Conservation (phyloP, 495 filamentous ascomycete species). For the Aeminium ludgeri region DNA sequence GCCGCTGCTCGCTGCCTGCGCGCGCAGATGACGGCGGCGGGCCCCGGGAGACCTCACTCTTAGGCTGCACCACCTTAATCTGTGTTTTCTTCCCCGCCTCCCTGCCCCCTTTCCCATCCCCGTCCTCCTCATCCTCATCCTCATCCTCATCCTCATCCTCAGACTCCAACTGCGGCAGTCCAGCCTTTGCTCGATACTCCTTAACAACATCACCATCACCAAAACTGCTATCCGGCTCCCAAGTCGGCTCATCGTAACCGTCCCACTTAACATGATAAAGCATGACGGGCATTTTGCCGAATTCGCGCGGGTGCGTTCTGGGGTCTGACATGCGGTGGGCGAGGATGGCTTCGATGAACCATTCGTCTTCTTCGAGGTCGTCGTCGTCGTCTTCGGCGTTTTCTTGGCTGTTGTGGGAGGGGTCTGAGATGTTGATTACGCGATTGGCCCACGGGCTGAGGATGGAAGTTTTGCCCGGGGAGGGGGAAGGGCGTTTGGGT, state of each 20-base stretch:
- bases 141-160: conserved; percentile 1
- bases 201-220: conserved; percentile 3
- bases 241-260: conserved; percentile 6
- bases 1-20: no score
- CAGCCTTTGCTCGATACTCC: conserved; percentile 2
- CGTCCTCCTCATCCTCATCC: neutral
- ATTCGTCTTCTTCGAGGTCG: conserved; percentile 1
- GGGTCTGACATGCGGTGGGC: conserved; percentile 11
- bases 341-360: conserved; percentile 2
- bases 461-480: no score
- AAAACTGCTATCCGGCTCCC: conserved; percentile 12
- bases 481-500: no score
- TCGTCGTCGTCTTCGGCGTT: neutral
- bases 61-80: no score
- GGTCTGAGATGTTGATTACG: no score
- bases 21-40: no score
- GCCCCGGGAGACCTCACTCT: no score
- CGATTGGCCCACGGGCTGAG: no score
- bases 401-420: no score
- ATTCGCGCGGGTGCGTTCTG: conserved; percentile 4
- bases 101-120: no score
- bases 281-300: conserved; percentile 10
- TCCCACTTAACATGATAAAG: conserved; percentile 16
- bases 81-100: no score
- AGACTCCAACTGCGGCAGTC: neutral